Conservation (phyloP, 176 grass and related monocot genomes). For the Eragrostis curvula region DNA sequence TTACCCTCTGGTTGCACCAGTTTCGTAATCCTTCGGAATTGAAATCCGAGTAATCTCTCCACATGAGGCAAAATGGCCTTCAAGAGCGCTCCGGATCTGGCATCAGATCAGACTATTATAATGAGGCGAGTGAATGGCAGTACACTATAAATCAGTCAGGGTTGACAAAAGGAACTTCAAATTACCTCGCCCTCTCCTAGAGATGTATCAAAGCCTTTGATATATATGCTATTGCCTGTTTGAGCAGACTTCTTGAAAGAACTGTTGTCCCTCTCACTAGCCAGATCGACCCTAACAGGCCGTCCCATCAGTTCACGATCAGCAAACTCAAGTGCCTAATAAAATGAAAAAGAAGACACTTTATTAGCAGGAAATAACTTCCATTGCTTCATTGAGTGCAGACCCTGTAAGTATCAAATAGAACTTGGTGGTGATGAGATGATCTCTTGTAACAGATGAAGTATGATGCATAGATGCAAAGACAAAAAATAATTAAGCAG, state of each 20-base stretch:
- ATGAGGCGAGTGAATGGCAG: neutral
- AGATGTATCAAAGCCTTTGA: slow-evolving; percentile 70
- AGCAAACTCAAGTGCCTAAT: slow-evolving; percentile 66
- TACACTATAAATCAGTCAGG: neutral
- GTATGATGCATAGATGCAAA: neutral
- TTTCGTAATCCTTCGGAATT: slow-evolving; percentile 73
- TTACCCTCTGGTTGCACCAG: slow-evolving; percentile 65
- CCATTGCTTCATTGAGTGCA: neutral
- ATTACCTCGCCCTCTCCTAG: slow-evolving; percentile 61
- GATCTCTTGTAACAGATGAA: neutral
- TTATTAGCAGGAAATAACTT: neutral
- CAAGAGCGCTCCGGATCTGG: slow-evolving; percentile 57
- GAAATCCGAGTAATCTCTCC: slow-evolving; percentile 71
- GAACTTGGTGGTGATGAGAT: neutral
- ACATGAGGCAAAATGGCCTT: slow-evolving; percentile 78
- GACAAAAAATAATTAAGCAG: neutral
- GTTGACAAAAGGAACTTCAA: neutral
- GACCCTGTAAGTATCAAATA: neutral
- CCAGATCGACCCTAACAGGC: slow-evolving; percentile 60
- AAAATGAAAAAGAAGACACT: neutral
- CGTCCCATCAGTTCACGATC: slow-evolving; percentile 62
- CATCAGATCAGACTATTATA: neutral
- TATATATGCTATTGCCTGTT: slow-evolving; percentile 63
- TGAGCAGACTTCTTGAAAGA: slow-evolving; percentile 53
- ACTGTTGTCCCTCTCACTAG: slow-evolving; percentile 54